phyloP scores from a whole-genome alignment of 2,329 filamentous ascomycete species.

The Paecilomyces dactylethromorphus region DNA sequence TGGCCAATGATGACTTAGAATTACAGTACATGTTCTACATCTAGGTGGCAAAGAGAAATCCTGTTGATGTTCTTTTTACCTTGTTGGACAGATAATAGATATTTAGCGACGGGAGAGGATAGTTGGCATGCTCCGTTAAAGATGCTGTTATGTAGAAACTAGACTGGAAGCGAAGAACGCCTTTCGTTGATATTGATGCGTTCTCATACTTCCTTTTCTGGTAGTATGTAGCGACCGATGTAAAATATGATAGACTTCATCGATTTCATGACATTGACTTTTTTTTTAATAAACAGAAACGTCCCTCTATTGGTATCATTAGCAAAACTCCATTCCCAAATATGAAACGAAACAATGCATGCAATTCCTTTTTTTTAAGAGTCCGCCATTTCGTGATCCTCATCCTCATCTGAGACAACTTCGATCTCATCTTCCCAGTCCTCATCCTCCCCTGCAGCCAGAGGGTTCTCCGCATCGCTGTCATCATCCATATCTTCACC shows the following conservation, averaged over 20 bases:
- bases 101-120: neutral
- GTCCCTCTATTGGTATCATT: slow-evolving; percentile 25
- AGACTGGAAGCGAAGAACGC: neutral
- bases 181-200: neutral
- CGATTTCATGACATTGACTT: neutral
- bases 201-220: neutral
- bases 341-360: slow-evolving; percentile 12
- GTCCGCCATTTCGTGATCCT: slow-evolving; percentile 50
- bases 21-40: neutral
- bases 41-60: neutral
- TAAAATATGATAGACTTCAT: neutral
- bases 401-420: slow-evolving; percentile 41
- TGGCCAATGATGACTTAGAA: neutral
- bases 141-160: neutral
- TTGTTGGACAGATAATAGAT: neutral
- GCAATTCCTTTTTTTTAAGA: slow-evolving; percentile 26
- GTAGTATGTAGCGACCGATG: neutral
- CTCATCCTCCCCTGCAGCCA: slow-evolving; percentile 44
- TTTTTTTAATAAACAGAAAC: slow-evolving; percentile 1
- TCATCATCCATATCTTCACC: slow-evolving; percentile 53
- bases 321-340: neutral
- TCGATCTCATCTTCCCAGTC: slow-evolving; percentile 51
- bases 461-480: slow-evolving; percentile 50
- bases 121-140: neutral
- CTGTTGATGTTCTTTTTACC: neutral